These are phyloP conservation scores for Boletus rubroflammeus DNA, from an alignment of 768 basidiomycete species.

Conservation along the genomic window DNA sequence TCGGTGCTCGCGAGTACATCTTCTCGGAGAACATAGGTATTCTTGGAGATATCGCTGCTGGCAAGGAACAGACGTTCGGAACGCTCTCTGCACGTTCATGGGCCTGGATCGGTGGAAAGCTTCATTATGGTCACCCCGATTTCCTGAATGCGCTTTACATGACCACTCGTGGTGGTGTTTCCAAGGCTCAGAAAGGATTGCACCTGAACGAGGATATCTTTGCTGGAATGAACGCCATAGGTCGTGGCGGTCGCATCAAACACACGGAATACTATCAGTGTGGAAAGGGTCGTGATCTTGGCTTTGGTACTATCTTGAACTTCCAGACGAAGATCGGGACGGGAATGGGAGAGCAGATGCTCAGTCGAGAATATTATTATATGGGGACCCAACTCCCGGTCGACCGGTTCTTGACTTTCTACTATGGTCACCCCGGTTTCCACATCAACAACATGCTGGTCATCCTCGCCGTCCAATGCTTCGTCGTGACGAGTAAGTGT, in stretches of 20 bases:
- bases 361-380: constrained; percentile 98
- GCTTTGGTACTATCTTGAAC: constrained; percentile 98
- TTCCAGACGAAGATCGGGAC: constrained; percentile 99
- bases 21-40: constrained; percentile 99
- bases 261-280: constrained; percentile 99
- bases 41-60: constrained; percentile 95
- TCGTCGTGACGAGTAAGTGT: constrained; percentile 82
- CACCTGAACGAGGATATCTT: constrained; percentile 99
- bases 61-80: constrained; percentile 99
- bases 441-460: constrained; percentile 99
- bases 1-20: constrained; percentile 98
- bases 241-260: constrained; percentile 95
- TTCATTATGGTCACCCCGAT: constrained; percentile 99
- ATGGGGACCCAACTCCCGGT: constrained; percentile 96
- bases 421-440: constrained; percentile 99
- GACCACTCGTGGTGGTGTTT: constrained; percentile 97
- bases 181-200: constrained; percentile 99
- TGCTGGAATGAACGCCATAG: constrained; percentile 98
- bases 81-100: constrained; percentile 93
- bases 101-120: constrained; percentile 97
- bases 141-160: constrained; percentile 98
- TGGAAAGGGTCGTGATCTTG: constrained; percentile 97
- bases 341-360: constrained; percentile 99
- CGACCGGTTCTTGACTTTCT: constrained; percentile 98
- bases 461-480: constrained; percentile 93